These are phyloP conservation scores for Zostera marina DNA, from an alignment of 116 monocot species.

Conservation along the genomic window DNA sequence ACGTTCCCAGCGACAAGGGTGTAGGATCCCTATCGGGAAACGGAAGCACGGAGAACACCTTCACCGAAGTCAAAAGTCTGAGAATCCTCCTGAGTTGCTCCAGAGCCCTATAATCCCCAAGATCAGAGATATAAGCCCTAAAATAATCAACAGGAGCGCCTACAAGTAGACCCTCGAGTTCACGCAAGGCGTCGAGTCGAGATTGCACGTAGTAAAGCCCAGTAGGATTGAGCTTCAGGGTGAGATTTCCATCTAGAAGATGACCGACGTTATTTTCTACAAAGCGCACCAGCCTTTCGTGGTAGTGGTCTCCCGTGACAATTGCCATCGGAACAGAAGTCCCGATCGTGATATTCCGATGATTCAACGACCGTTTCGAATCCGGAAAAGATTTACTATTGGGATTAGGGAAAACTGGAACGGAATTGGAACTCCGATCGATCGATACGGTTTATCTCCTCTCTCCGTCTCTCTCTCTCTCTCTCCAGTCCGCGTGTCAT, in stretches of 20 bases:
- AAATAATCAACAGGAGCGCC: conserved; percentile 88
- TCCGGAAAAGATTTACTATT: too few species aligned
- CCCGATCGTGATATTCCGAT: neutral
- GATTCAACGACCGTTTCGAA: too few species aligned
- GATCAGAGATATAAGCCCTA: conserved; percentile 85
- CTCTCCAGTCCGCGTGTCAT: too few species aligned
- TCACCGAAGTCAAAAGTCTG: conserved; percentile 50
- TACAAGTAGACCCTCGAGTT: conserved; percentile 56
- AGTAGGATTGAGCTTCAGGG: conserved; percentile 73
- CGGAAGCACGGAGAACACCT: conserved; percentile 47
- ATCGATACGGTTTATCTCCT: too few species aligned
- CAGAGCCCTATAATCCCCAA: conserved; percentile 90
- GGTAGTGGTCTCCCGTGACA: conserved; percentile 84
- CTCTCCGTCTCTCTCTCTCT: too few species aligned
- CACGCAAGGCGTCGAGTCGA: conserved; percentile 66
- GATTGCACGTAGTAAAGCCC: conserved; percentile 90
- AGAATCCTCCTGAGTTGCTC: conserved; percentile 86
- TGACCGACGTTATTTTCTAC: conserved; percentile 40
- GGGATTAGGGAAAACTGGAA: neutral
- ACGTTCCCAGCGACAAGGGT: conserved; percentile 53
- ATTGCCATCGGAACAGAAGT: conserved; percentile 17
- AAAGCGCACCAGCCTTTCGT: conserved; percentile 50
- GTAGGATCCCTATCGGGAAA: conserved; percentile 53
- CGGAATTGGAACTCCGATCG: neutral
- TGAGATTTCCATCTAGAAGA: conserved; percentile 64